Base-by-base conservation (phyloP, 345 rosid species). In the Fremontodendron californicum region DNA sequence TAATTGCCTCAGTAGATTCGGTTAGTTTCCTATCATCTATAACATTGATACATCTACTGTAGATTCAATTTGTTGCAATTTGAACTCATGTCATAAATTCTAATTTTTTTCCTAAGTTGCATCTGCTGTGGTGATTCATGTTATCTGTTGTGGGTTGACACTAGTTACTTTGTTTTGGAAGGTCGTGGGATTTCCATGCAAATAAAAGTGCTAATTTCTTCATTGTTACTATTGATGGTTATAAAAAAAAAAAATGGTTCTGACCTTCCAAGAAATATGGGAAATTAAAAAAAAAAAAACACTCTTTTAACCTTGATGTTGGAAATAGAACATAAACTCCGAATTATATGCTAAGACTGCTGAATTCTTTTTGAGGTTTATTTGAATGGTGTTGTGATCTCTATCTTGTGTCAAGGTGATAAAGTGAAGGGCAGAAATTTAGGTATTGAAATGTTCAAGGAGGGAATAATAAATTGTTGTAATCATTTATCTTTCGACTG, bases 1-100 rank as follows among this genome's bases (percentile, higher is more conserved):
- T 93, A 78, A 91, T 96, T 75, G 82, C 94, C 70, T 90, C 98
- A 16, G 92, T 93, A 73, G 99, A 96, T 81, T 92, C 99, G 87
- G 98, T 96, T 78, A 80, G 94, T 89, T 51, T 82, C 75, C 57
- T 71, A 39, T 35, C 66, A 9, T 62, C 35, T 62, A 54, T 37
- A 43, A n/a, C 58, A 33, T 48, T 42, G 98, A 61, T 48, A 57
- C 19, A 31, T 74, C 21, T 74, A 15, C 29, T 68, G 45, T 49
- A 46, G 71, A 49, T 69, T 43, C 69, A 21, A 31, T 25, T 75
- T 7, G 19, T 75, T 55, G 63, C 75, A 71, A 33, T 51, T 76
- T 68, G 55, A 65, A 52, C 69, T 63, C 29, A 16, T 66, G 10
- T 60, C 4, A 25, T 33, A 23, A 73, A 19, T 48, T 61, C 77